These are phyloP conservation scores for Mycotypha africana DNA, from an alignment of 371 early-diverging fungal species.

Conservation along the genomic window DNA sequence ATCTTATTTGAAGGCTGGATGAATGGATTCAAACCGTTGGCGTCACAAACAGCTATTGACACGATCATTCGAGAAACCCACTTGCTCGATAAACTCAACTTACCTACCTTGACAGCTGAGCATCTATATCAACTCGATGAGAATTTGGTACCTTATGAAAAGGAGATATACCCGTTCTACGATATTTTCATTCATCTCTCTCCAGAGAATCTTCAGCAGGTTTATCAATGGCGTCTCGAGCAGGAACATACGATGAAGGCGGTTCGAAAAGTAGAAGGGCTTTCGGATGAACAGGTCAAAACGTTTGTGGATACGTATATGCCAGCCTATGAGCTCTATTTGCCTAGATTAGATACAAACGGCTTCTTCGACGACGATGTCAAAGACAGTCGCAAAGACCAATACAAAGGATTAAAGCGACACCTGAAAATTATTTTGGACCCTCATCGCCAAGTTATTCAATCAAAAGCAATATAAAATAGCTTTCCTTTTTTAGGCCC, in stretches of 20 bases:
- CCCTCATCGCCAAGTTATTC: too few species aligned
- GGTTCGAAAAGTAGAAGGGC: conserved; percentile 35
- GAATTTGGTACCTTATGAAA: conserved; percentile 48
- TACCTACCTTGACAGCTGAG: conserved; percentile 16
- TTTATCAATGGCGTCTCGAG: conserved; percentile 83
- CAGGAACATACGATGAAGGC: conserved; percentile 71
- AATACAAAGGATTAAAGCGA: conserved; percentile 29
- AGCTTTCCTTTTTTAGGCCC: too few species aligned
- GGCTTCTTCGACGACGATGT: conserved; percentile 45
- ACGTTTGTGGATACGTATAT: conserved; percentile 88
- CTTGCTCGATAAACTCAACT: conserved; percentile 11
- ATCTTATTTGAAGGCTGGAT: conserved; percentile 95
- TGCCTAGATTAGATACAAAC: conserved; percentile 47
- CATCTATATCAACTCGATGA: conserved; percentile 50
- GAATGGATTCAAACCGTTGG: conserved; percentile 75
- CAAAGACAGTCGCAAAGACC: conserved; percentile 12
- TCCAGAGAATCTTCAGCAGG: conserved; percentile 50
- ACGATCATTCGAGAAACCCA: conserved; percentile 5
- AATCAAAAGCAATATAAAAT: too few species aligned
- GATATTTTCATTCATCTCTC: conserved; percentile 77
- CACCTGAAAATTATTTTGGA: conserved; percentile 30
- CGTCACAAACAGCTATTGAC: too few species aligned
- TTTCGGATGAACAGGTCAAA: conserved; percentile 67
- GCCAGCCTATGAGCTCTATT: conserved; percentile 82
- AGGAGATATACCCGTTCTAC: conserved; percentile 52